These are phyloP conservation scores for Cercospora zeae-maydis DNA, from an alignment of 2,329 filamentous ascomycete genomes.

Conservation along the genomic window DNA sequence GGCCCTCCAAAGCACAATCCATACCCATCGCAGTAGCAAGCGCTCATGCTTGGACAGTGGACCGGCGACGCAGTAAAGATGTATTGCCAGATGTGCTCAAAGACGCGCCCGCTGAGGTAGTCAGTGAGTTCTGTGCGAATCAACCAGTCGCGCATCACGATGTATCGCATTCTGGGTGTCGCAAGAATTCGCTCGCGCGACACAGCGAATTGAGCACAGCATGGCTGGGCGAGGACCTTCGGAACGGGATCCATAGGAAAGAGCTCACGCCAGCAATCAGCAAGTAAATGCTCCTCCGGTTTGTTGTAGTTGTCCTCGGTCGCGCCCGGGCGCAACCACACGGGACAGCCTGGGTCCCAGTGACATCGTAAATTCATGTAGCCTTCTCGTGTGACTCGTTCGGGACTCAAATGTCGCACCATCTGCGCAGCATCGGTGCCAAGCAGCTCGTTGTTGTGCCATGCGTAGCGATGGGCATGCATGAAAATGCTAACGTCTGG, in stretches of 20 bases:
- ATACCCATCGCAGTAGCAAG: slow-evolving; percentile 63
- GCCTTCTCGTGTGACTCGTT: slow-evolving; percentile 47
- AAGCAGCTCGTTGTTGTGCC: slow-evolving; percentile 56
- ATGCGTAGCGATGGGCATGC: slow-evolving; percentile 57
- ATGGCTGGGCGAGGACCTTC: slow-evolving; percentile 56
- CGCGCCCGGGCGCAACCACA: slow-evolving; percentile 51
- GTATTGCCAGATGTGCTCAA: slow-evolving; percentile 63
- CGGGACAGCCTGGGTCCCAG: slow-evolving; percentile 55
- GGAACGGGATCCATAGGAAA: slow-evolving; percentile 49
- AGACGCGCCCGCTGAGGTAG: slow-evolving; percentile 56
- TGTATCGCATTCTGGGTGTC: slow-evolving; percentile 52
- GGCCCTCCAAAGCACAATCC: slow-evolving; percentile 58
- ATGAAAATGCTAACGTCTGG: slow-evolving; percentile 60
- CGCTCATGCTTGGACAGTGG: slow-evolving; percentile 51
- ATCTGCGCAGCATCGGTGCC: slow-evolving; percentile 46
- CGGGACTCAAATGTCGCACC: slow-evolving; percentile 44
- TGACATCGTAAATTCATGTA: slow-evolving; percentile 56
- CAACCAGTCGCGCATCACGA: slow-evolving; percentile 60
- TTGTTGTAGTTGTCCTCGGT: slow-evolving; percentile 37
- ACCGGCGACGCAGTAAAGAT: slow-evolving; percentile 54
- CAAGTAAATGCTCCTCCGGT: slow-evolving; percentile 45
- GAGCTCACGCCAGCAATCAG: slow-evolving; percentile 46
- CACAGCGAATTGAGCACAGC: slow-evolving; percentile 63
- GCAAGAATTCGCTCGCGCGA: slow-evolving; percentile 55
- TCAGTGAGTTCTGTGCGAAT: slow-evolving; percentile 55